Evolutionary conservation across 495 filamentous ascomycete genomes (phyloP), one percentile per base, ranked within the genome.

Genomic region (Hypoxylon cercidicola): DNA sequence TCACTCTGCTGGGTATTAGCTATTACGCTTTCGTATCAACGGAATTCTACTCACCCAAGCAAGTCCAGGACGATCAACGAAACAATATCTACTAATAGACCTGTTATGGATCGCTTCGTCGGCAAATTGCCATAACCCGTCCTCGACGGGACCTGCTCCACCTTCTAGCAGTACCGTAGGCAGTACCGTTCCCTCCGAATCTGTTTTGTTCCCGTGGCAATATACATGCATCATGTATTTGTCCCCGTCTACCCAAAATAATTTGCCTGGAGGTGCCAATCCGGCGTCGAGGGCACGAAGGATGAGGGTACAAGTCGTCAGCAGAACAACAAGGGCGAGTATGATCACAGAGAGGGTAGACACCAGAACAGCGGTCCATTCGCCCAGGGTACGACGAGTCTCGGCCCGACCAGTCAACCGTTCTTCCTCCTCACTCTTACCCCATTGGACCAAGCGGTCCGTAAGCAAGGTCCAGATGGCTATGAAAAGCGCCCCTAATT

Each of bases 1-100:
- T 99, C 95, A 45, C 91, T 82, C 78, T 80, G 43, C 20, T 12
- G 2, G 1, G 1, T 28, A 55, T 64, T 44, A 47, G 64, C 32
- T 41, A 8, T 7, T 18, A 40, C 0, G 39, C 10, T 30, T 0
- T 2, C 47, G 28, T 15, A 48, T 43, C 6, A 13, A 15, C 53
- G 8, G 46, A 13, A 6, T 10, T n/a, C 3, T 16, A 64, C 76
- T 70, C 69, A 79, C 95, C 87, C 90, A 97, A 34, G 82, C 93
- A 49, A 93, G 79, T 1, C 95, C 95, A 0, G 95, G 95, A 18
- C 95, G 90, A 70, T 99, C 95, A 78, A 91, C 96, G 76, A 96
- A 97, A 79, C 95, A 99, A 76, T 95, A 99, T 44, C 93, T 88
- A 47, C 76, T 72, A 60, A 99, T 95, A 23, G 86, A 88, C 21